phyloP scores from a whole-genome alignment of 768 basidiomycete species.

The Russula brevipes region DNA sequence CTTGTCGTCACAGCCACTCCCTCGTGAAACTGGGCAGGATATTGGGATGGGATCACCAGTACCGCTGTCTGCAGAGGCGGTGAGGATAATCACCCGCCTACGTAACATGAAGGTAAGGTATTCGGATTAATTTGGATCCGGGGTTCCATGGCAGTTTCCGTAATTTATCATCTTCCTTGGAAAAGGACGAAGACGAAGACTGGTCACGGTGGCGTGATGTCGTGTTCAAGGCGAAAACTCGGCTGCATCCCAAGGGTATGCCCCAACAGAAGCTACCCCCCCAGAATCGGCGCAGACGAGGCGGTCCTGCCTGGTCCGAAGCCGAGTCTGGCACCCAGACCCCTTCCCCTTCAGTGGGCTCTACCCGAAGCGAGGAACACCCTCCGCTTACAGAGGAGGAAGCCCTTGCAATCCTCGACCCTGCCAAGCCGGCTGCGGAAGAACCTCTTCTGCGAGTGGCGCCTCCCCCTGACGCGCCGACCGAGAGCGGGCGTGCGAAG shows the following conservation, averaged over 20 bases:
- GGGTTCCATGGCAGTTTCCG: conserved; percentile 5
- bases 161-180: neutral
- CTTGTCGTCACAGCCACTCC: conserved; percentile 46
- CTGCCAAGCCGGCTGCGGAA: conserved; percentile 11
- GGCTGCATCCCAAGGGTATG: conserved; percentile 38
- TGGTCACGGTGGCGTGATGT: conserved; percentile 87
- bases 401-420: conserved; percentile 36
- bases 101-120: conserved; percentile 72
- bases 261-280: conserved; percentile 51
- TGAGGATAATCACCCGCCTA: conserved; percentile 68
- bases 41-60: conserved; percentile 87
- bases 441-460: conserved; percentile 17
- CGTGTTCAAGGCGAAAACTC: conserved; percentile 70
- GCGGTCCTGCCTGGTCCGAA: conserved; percentile 39
- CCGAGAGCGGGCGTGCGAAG: conserved; percentile 27
- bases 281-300: conserved; percentile 54
- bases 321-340: neutral
- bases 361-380: neutral
- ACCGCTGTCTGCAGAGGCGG: conserved; percentile 69
- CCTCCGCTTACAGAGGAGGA: conserved; percentile 47
- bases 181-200: conserved; percentile 79
- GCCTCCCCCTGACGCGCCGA: conserved; percentile 32
- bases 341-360: neutral
- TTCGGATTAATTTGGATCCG: neutral
- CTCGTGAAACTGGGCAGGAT: conserved; percentile 80